Evolutionary conservation across 148 eudicot species (phyloP).

Genomic region (Nepenthes mirabilis): DNA sequence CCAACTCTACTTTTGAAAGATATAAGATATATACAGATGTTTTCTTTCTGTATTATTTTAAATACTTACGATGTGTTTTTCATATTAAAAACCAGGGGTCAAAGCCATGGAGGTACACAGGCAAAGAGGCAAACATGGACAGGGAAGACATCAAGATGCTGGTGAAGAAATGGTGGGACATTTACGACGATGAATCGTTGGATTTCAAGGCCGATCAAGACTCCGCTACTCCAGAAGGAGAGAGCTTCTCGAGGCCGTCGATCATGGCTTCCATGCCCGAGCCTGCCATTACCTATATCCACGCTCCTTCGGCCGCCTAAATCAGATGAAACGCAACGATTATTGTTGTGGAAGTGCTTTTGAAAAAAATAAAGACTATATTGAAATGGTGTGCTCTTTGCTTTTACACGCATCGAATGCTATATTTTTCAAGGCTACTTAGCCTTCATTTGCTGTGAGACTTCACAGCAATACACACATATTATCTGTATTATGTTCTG

Average conservation of each 20-base stretch:
- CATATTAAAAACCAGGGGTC: slow-evolving; percentile 18
- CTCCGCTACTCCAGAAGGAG: slow-evolving; percentile 2
- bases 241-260: neutral
- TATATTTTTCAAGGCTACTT: too few species aligned
- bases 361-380: neutral
- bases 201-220: slow-evolving; percentile 21
- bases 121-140: slow-evolving; percentile 55
- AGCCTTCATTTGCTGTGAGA: too few species aligned
- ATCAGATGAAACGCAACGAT: neutral
- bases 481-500: too few species aligned
- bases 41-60: too few species aligned
- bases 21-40: too few species aligned
- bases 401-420: neutral
- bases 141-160: slow-evolving; percentile 54
- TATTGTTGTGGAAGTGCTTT: neutral
- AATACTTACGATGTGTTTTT: too few species aligned
- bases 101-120: slow-evolving; percentile 78
- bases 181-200: slow-evolving; percentile 34
- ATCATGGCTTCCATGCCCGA: slow-evolving; percentile 4
- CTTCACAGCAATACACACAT: too few species aligned
- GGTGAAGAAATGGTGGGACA: slow-evolving; percentile 65
- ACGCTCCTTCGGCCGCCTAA: slow-evolving; percentile 20
- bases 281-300: slow-evolving; percentile 2
- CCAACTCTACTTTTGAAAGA: too few species aligned
- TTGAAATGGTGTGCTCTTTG: neutral